Base-by-base conservation (phyloP, 768 basidiomycete species). In the Pleurotus pulmonarius region DNA sequence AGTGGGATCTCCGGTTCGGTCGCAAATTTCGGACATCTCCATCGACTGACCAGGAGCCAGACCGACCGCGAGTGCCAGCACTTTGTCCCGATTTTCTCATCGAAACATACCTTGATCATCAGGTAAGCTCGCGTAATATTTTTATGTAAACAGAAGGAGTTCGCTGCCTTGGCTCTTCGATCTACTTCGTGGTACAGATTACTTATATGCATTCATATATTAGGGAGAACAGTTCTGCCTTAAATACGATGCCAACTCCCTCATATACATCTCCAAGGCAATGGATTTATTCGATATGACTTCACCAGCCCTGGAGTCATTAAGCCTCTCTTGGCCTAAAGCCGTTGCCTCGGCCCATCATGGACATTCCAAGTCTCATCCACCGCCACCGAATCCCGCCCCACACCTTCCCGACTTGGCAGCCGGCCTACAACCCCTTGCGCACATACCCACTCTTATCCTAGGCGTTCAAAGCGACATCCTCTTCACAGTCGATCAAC, bases 201-300 rank as follows among this genome's bases (percentile, higher is more conserved):
- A 18, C 29, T 37, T 18, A 38, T 49, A 53, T 86, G 83, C 6
- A 85, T 26, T 16, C 22, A 39, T 34, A 15, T 65, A 9, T 34
- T 34, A 93, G 85, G 95, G 94, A 51, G 94, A 97, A 72, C 85
- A 93, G 64, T 99, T 98, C 73, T 98, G 97, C 70, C 77, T 99
- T 56, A 98, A 97, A 68, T 99, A 98, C 70, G 97, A 99, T 68
- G 96, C 97, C 57, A 99, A 98, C 74, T 98, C 95, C 1, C 87
- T 98, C 70, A 94, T 98, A 61, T 99, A 98, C 77, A 85, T 99
- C 59, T 96, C 93, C 4, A 99, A 98, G 72, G 97, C 97, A 29
- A 99, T 99, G 97, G 97, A 98, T 70, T 80, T 98, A 0, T 99
- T 99, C 72, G 96, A 98, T 73, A 87, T 99, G 83, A 94, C 93